phyloP scores from a whole-genome alignment of 139 green algal species.

The Picochlorum sp. region DNA sequence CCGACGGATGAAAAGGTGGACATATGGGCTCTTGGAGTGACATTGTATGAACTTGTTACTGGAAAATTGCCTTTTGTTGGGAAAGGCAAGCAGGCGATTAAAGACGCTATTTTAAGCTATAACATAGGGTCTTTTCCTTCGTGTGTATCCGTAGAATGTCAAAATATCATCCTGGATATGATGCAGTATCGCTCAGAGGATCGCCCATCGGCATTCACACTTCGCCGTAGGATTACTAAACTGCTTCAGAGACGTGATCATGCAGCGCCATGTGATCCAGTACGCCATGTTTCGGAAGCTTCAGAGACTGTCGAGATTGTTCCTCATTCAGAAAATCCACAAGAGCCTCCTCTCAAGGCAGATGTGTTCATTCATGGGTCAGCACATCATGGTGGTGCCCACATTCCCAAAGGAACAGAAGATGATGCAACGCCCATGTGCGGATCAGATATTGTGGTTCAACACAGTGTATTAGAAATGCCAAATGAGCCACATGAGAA shows the following conservation, averaged over 20 bases:
- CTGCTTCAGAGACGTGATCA: not conserved
- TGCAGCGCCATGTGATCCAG: not conserved
- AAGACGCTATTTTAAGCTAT: constrained; percentile 36
- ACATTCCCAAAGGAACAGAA: too few species aligned
- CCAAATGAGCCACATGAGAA: too few species aligned
- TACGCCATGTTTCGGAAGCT: too few species aligned
- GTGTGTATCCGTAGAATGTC: constrained; percentile 27
- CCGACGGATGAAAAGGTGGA: constrained; percentile 59
- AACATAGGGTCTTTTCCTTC: constrained; percentile 34
- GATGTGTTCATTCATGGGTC: too few species aligned
- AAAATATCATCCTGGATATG: constrained; percentile 47
- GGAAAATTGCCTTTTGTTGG: constrained; percentile 57
- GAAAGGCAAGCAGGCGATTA: constrained; percentile 47
- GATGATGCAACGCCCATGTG: too few species aligned
- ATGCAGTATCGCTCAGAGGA: constrained; percentile 45
- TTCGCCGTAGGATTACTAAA: constrained; percentile 14
- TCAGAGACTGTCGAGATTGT: too few species aligned
- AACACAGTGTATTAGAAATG: too few species aligned
- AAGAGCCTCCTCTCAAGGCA: too few species aligned
- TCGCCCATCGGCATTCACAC: constrained; percentile 46
- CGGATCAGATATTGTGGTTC: too few species aligned
- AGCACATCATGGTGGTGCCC: too few species aligned
- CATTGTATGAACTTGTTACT: constrained; percentile 65
- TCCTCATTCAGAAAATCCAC: constrained; percentile 42
- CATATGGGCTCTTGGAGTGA: constrained; percentile 65